These are phyloP conservation scores for Mycena galopus DNA, from an alignment of 768 basidiomycete species.

Conservation along the genomic window DNA sequence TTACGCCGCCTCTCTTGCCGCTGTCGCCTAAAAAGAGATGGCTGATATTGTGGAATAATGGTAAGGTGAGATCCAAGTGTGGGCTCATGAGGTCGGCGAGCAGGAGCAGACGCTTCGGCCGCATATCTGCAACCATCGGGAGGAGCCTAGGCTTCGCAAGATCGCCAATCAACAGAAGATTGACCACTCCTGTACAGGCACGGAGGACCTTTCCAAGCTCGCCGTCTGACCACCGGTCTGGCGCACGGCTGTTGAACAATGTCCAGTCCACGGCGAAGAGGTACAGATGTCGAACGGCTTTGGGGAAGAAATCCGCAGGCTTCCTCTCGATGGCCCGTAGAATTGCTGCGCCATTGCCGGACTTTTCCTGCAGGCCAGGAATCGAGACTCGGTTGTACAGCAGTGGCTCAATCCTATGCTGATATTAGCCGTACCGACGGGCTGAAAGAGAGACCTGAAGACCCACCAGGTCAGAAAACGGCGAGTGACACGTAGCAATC, in stretches of 20 bases:
- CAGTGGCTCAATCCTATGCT: background rate
- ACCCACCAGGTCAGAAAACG: background rate
- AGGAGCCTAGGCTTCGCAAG: background rate
- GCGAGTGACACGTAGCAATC: background rate
- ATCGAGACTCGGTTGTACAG: background rate
- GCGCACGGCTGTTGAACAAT: background rate
- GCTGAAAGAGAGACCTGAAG: background rate
- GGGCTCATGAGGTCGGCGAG: background rate
- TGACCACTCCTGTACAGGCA: background rate
- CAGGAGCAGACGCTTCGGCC: background rate
- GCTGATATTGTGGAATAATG: background rate
- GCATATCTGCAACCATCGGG: background rate
- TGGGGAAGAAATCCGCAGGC: background rate
- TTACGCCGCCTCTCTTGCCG: background rate
- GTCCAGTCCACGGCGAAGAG: background rate
- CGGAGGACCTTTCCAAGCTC: background rate
- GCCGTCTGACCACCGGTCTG: background rate
- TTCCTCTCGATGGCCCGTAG: background rate
- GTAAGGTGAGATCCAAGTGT: background rate
- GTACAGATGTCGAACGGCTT: background rate
- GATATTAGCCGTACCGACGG: background rate
- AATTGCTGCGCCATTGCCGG: background rate
- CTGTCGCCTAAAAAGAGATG: background rate
- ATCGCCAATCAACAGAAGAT: background rate
- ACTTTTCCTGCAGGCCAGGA: background rate